Evolutionary conservation across 2,329 filamentous ascomycete species (phyloP), one percentile per base, ranked within the genome.

Genomic region (Fusarium succisae): DNA sequence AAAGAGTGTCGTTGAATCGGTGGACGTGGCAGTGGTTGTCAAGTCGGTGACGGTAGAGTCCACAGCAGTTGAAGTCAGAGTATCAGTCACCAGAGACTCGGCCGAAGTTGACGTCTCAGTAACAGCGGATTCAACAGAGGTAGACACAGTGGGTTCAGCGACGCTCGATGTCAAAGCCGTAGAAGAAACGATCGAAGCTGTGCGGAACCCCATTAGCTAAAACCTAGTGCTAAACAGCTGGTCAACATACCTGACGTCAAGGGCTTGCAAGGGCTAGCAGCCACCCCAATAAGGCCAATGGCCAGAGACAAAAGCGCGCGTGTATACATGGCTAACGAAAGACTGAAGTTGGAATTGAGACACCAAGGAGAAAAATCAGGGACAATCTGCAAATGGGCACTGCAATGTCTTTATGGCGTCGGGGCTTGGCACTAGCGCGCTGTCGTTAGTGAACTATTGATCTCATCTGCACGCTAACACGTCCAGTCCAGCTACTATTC

Each of bases 241-340:
- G 32, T 35, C 14, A 35, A 35, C 32, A 7, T 43, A 61, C 47
- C 28, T 3, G 55, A 61, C 0, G 43, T 35, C 11, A 43, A 3
- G 2, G 61, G 61, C 43, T 63, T 63, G 9, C 61, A 63, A 7
- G 43, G 61, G 12, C 61, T 47, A 1, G 61, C 61, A 63, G 37
- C 54, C 55, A 17, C 43, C 1, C 58, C 28, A 13, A 55, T 6
- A 0, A 63, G 20, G 4, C 61, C 55, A 17, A 61, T 3, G 9
- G 37, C 55, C 9, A 63, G 15, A 2, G 54, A 63, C 4, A 63
- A 2, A 20, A 41, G 4, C 0, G 26, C 20, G 1, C 38, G 4
- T 0, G 8, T 12, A 18, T n/a, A 28, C 43, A 63, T 63, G 18
- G 22, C 1, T 32, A 60, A 4, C 18, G 61, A 63, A 61, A 1